Evolutionary conservation across 768 basidiomycete genomes (phyloP).

Genomic region (Gelatoporia subvermispora): DNA sequence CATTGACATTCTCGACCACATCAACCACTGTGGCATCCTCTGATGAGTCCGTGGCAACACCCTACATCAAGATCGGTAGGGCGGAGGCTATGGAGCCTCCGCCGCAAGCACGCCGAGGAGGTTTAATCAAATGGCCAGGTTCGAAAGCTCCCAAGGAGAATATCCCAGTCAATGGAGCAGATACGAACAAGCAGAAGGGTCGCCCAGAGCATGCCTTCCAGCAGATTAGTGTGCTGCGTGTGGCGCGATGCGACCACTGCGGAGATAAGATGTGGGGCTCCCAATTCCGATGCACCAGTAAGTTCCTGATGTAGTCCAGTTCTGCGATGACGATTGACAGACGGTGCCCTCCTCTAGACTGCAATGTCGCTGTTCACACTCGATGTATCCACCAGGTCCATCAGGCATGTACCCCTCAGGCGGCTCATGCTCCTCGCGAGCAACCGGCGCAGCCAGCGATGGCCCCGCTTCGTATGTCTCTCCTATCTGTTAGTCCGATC

Average conservation of each 20-base stretch:
- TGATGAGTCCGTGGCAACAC: conserved; percentile 43
- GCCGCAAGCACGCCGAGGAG: conserved; percentile 46
- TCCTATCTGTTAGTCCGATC: background rate
- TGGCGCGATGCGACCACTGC: conserved; percentile 92
- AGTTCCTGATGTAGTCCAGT: conserved; percentile 25
- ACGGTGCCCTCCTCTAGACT: conserved; percentile 54
- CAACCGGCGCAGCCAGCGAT: conserved; percentile 10
- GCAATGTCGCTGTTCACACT: conserved; percentile 81
- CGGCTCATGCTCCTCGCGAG: conserved; percentile 28
- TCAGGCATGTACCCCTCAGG: conserved; percentile 57
- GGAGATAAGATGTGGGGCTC: conserved; percentile 99
- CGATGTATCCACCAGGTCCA: conserved; percentile 75
- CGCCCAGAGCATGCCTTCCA: conserved; percentile 78
- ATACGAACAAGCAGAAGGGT: conserved; percentile 19
- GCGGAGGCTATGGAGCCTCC: conserved; percentile 37
- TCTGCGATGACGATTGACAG: background rate
- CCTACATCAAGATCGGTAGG: conserved; percentile 33
- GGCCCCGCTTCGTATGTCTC: conserved; percentile 28
- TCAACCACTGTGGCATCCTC: conserved; percentile 38
- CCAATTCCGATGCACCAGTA: conserved; percentile 86
- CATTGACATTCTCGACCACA: conserved; percentile 26
- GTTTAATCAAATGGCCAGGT: conserved; percentile 70
- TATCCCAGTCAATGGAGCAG: conserved; percentile 17
- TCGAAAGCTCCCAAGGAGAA: conserved; percentile 45
- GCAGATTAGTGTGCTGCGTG: conserved; percentile 80